Base-by-base conservation (phyloP, 2,329 filamentous ascomycete species). In the Talaromyces sp. region DNA sequence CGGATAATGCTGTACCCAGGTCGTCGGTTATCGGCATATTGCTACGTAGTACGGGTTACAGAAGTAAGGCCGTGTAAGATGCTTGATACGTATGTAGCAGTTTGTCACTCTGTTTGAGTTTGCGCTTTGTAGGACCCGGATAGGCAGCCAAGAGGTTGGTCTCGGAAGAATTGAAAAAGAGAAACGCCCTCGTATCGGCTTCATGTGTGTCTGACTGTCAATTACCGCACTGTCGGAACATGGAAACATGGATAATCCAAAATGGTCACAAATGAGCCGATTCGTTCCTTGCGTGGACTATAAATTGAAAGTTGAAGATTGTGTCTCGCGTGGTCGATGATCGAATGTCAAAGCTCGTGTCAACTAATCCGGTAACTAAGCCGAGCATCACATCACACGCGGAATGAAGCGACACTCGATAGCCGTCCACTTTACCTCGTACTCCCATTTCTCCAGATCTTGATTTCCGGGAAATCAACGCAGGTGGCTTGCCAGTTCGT, bases 71-170 rank as follows among this genome's bases (percentile, higher is more conserved):
- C 31, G 33, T 56, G 52, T 19, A 37, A 56, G 33, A 37, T 19
- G 19, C 16, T 6, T 24, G 49, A 9, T 27, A 50, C 16, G 49
- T 22, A 43, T 10, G 11, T 27, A 50, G 47, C 47, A 50, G 13
- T 31, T 31, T 31, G 27, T 31, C 1, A 31, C 27, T 50, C 24
- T 50, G 24, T 52, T 52, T 52, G 49, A 33, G 27, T 52, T 52
- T 52, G 14, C 10, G 7, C 14, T 31, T 47, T 3, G n/a, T 13
- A 19, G 13, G 39, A 37, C 19, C 50, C 16, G 10, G n/a, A 54
- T 13, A 24, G 60, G 27, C 19, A 54, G 47, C 47, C 60, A 54
- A 50, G 60, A 35, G 7, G 59, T 61, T 33, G 33, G 45, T 52
- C 47, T 62, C 47, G 47, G 35, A 50, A 60, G 14, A 62, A 61